Conservation (phyloP, 2,329 filamentous ascomycete species). For the Blumeria graminis region DNA sequence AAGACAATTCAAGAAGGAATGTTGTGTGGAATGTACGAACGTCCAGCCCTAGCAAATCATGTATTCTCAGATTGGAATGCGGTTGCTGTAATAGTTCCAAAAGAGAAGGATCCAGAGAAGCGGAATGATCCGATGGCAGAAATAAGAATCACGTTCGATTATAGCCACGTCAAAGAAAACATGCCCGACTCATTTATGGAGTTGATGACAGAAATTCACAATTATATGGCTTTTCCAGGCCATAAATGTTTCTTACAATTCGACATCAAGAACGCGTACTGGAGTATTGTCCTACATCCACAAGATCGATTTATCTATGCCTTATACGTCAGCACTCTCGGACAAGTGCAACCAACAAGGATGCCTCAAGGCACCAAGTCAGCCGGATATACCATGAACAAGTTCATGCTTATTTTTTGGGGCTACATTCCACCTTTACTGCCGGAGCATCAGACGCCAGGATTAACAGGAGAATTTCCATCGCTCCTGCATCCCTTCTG, state of each 20-base stretch:
- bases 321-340: neutral
- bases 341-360: neutral
- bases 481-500: neutral
- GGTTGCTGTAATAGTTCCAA: neutral
- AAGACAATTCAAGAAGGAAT: neutral
- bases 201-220: neutral
- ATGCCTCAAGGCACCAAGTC: neutral
- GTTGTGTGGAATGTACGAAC: neutral
- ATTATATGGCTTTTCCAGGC: neutral
- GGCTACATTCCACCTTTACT: neutral
- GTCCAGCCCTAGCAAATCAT: neutral
- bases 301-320: neutral
- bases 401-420: neutral
- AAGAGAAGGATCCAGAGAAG: neutral
- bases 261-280: neutral
- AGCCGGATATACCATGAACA: neutral
- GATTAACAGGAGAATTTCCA: neutral
- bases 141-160: neutral
- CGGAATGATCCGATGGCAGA: neutral
- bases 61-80: neutral
- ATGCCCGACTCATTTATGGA: neutral
- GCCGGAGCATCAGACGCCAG: neutral
- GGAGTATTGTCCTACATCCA: constrained; percentile 1
- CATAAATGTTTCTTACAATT: neutral
- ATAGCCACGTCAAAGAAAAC: constrained; percentile 1